Evolutionary conservation across 2,329 filamentous ascomycete genomes (phyloP).

Genomic region (Lasiodiplodia gonubiensis): DNA sequence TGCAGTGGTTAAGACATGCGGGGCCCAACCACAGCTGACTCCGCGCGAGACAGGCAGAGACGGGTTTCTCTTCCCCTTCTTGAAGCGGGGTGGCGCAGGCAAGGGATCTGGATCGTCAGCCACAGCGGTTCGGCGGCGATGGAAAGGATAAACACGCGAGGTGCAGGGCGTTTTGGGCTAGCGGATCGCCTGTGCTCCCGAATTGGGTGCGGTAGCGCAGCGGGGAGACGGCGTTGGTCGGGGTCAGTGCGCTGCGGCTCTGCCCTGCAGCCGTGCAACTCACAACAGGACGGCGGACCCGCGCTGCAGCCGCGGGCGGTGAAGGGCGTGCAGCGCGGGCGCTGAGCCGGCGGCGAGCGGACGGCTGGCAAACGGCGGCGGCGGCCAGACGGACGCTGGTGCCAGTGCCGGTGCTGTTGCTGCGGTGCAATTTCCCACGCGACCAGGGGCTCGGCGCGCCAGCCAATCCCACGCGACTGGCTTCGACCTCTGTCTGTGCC

Average conservation of each 20-base stretch:
- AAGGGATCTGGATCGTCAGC: not conserved
- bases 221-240: not conserved
- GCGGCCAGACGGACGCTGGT: not conserved
- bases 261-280: not conserved
- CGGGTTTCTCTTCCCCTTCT: no score
- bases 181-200: constrained; percentile 13
- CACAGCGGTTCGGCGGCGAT: not conserved
- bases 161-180: not conserved
- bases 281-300: not conserved
- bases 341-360: not conserved
- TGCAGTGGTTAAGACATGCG: not conserved
- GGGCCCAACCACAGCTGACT: no score
- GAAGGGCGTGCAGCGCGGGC: not conserved
- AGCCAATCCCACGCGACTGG: constrained; percentile 17
- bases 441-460: constrained; percentile 15
- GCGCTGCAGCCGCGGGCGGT: not conserved
- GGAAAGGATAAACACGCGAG: not conserved
- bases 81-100: not conserved
- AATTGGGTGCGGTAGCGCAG: not conserved
- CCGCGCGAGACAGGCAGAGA: no score
- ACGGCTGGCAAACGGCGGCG: not conserved
- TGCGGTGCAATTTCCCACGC: constrained; percentile 25
- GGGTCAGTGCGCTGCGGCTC: constrained; percentile 10
- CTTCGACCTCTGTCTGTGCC: not conserved
- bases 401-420: not conserved